Evolutionary conservation across 2,329 filamentous ascomycete species (phyloP).

Genomic region (Fusarium citri): DNA sequence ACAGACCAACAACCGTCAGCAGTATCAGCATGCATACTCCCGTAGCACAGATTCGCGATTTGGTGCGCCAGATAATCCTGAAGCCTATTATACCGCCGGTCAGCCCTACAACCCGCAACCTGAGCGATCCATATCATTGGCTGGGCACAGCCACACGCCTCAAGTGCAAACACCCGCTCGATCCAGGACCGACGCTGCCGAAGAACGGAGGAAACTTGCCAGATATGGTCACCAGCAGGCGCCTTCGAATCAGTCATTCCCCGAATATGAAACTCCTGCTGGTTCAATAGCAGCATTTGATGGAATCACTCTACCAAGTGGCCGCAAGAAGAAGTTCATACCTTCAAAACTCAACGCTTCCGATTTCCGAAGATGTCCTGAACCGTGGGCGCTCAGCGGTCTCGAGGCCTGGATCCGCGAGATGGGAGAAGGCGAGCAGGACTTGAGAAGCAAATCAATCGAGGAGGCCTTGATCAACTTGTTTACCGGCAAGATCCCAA

Average conservation of each 20-base stretch:
- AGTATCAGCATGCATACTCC: conserved; percentile 63
- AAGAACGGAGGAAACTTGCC: conserved; percentile 68
- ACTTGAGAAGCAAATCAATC: conserved; percentile 85
- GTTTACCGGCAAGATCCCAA: conserved; percentile 95
- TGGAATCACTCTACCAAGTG: conserved; percentile 83
- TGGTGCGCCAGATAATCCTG: conserved; percentile 58
- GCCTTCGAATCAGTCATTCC: conserved; percentile 62
- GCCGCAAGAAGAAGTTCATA: conserved; percentile 84
- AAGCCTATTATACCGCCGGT: conserved; percentile 60
- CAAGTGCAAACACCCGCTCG: conserved; percentile 83
- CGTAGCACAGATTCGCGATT: conserved; percentile 59
- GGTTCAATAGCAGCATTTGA: conserved; percentile 75
- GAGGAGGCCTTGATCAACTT: conserved; percentile 88
- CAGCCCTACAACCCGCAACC: conserved; percentile 58
- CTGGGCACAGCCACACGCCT: conserved; percentile 83
- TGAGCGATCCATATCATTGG: conserved; percentile 83
- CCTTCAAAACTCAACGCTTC: conserved; percentile 82
- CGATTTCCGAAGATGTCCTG: conserved; percentile 85
- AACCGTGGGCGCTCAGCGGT: conserved; percentile 94
- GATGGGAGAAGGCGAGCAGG: conserved; percentile 90
- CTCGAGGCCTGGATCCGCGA: conserved; percentile 87
- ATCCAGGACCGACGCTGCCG: conserved; percentile 93
- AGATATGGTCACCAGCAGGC: conserved; percentile 62
- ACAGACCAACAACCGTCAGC: conserved; percentile 55
- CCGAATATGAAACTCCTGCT: conserved; percentile 68